Evolutionary conservation across 768 basidiomycete genomes (phyloP).

Genomic region (Collybiopsis luxurians): DNA sequence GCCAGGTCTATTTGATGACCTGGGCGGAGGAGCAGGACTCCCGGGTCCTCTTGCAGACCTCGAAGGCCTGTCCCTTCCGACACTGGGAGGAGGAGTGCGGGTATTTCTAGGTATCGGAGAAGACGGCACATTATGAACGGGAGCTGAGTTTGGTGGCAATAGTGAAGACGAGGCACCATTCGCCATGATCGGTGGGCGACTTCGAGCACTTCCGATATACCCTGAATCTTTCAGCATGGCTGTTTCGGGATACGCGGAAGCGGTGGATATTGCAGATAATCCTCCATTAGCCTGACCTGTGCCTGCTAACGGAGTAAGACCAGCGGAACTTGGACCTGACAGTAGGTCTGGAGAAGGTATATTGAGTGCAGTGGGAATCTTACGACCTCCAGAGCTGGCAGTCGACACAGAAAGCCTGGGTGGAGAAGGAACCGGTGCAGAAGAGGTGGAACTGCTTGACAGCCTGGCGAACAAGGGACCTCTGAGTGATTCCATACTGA

Average conservation of each 20-base stretch:
- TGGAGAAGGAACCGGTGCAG: conserved; percentile 44
- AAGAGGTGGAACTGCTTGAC: conserved; percentile 54
- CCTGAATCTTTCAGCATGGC: neutral
- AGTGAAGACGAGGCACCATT: neutral
- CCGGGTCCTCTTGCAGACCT: conserved; percentile 20
- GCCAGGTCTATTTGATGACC: conserved; percentile 65
- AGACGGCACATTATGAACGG: neutral
- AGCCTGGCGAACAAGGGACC: neutral
- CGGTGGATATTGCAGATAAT: neutral
- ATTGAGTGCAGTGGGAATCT: neutral
- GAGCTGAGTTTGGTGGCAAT: conserved; percentile 1
- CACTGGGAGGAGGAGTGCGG: conserved; percentile 12
- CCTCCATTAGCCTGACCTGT: conserved; percentile 13
- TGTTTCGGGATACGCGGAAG: conserved; percentile 6
- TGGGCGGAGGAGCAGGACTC: conserved; percentile 58
- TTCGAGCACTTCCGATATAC: neutral
- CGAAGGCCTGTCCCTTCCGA: conserved; percentile 24
- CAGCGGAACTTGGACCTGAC: conserved; percentile 6
- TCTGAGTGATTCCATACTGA: conserved; percentile 23
- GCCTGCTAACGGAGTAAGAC: conserved; percentile 7
- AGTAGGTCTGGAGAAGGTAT: conserved; percentile 17
- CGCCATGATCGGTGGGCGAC: neutral
- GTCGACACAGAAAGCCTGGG: conserved; percentile 14
- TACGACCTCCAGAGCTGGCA: neutral
- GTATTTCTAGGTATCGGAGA: conserved; percentile 8